phyloP scores from a whole-genome alignment of 2,329 filamentous ascomycete species.

The Colletotrichum tropicale region DNA sequence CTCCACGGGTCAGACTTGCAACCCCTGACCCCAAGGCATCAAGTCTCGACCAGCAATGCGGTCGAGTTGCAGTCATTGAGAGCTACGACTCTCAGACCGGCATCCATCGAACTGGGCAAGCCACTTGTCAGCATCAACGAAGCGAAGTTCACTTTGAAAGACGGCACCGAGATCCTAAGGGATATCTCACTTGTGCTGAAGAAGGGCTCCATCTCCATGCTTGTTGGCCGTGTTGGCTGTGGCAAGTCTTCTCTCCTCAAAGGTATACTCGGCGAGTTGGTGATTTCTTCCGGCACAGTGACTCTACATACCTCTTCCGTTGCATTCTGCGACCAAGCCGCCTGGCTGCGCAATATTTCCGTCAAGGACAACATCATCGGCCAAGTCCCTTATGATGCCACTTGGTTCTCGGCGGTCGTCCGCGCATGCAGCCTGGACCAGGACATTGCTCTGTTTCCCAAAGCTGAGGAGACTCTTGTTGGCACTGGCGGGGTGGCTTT shows the following conservation, averaged over 20 bases:
- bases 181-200: constrained; percentile 27
- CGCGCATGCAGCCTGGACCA: constrained; percentile 37
- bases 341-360: constrained; percentile 47
- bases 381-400: constrained; percentile 25
- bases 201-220: constrained; percentile 31
- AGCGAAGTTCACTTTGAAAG: constrained; percentile 20
- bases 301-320: constrained; percentile 25
- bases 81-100: too few species aligned
- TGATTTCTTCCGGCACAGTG: constrained; percentile 22
- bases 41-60: background rate
- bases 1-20: constrained; percentile 10
- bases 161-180: constrained; percentile 24
- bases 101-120: background rate
- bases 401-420: constrained; percentile 33
- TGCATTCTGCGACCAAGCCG: constrained; percentile 47
- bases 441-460: constrained; percentile 34
- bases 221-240: constrained; percentile 47
- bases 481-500: constrained; percentile 45
- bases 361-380: constrained; percentile 45
- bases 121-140: background rate
- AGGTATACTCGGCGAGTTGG: constrained; percentile 40
- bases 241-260: constrained; percentile 46
- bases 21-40: constrained; percentile 14
- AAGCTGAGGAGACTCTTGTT: constrained; percentile 38
- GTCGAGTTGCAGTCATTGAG: background rate